Percentiles rank a stretch among this genome's conserved stretches.
Conservation (phyloP, 148 eudicot species). For the Fagopyrum esculentum region DNA sequence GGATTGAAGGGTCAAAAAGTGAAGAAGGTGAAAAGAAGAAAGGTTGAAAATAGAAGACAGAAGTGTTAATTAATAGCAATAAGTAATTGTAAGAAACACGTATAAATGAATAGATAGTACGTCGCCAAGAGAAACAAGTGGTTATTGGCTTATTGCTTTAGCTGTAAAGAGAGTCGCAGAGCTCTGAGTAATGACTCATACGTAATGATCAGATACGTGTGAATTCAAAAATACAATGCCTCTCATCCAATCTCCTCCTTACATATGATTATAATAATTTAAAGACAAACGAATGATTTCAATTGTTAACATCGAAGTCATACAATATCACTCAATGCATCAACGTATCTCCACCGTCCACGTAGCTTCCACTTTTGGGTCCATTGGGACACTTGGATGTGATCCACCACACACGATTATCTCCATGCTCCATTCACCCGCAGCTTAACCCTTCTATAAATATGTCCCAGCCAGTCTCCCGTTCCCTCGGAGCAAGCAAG, state of each 20-base stretch:
- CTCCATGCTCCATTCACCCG: not conserved
- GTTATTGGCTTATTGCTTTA: too few species aligned
- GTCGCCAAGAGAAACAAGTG: not conserved
- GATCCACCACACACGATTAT: not conserved
- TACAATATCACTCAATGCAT: not conserved
- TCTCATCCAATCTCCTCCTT: not conserved
- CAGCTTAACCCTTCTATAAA: not conserved
- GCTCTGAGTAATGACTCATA: not conserved
- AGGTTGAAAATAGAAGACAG: not conserved
- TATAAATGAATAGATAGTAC: not conserved
- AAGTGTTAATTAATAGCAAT: not conserved
- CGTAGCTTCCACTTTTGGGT: slow-evolving; percentile 2
- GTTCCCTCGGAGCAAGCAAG: not conserved
- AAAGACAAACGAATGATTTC: not conserved
- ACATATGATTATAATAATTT: not conserved
- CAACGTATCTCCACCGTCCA: not conserved
- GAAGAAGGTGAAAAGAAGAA: not conserved
- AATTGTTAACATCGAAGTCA: not conserved
- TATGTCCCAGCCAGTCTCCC: not conserved
- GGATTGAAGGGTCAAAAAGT: not conserved
- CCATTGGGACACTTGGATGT: not conserved
- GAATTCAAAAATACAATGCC: not conserved
- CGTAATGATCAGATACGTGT: not conserved
- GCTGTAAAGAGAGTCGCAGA: not conserved
- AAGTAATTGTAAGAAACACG: not conserved